Evolutionary conservation across 305 asterid species (phyloP).

Genomic region (Coffea humblotiana): DNA sequence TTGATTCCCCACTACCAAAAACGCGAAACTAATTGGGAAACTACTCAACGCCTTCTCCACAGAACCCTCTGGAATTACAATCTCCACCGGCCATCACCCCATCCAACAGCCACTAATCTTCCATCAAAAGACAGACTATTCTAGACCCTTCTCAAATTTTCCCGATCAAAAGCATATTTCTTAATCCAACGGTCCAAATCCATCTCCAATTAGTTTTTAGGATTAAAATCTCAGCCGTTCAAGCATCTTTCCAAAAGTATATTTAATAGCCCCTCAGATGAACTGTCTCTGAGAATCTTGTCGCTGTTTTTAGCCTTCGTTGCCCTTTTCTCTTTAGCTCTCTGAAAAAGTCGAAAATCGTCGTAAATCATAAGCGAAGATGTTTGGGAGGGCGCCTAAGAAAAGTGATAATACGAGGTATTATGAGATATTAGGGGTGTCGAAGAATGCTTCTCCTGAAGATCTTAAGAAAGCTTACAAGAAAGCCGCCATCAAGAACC

Average conservation of each 20-base stretch:
- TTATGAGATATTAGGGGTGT: slow-evolving; percentile 76
- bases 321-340: background rate
- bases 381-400: slow-evolving; percentile 81
- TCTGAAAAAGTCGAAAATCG: background rate
- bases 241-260: background rate
- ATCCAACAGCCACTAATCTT: background rate
- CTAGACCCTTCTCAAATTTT: slow-evolving; percentile 26
- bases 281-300: background rate
- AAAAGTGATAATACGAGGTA: slow-evolving; percentile 74
- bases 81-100: slow-evolving; percentile 14
- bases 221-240: slow-evolving; percentile 28
- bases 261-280: background rate
- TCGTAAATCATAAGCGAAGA: slow-evolving; percentile 18
- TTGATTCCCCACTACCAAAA: background rate
- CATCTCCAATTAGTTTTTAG: background rate
- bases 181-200: slow-evolving; percentile 26
- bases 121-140: slow-evolving; percentile 16
- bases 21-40: background rate
- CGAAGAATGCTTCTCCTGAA: slow-evolving; percentile 66
- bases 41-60: background rate
- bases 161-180: no score
- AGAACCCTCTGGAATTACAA: slow-evolving; percentile 27
- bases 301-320: background rate
- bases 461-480: slow-evolving; percentile 88
- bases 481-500: slow-evolving; percentile 89